Evolutionary conservation across 768 basidiomycete genomes (phyloP), one percentile per base, ranked within the genome.

Genomic region (Xanthoconium stramineum): DNA sequence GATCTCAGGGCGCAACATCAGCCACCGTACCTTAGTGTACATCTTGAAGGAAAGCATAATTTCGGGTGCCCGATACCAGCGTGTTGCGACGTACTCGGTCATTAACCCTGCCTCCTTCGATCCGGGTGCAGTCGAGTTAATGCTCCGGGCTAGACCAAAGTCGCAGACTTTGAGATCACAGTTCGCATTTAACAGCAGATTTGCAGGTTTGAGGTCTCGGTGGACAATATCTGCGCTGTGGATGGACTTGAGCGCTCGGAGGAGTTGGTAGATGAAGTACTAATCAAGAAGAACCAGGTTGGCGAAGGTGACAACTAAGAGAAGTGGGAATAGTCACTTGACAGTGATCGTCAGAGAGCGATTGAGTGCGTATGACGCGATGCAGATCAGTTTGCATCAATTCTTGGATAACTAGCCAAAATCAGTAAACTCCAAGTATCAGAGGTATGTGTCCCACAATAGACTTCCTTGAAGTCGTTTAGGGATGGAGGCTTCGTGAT

Each of bases 31-130:
- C 77, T 86, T 86, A 54, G 85, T 86, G 68, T 88, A 88, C 84
- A 88, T 88, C 75, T 92, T 91, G 83, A 94, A 94, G 4, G 88
- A 91, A 50, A 94, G 78, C 93, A 96, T 96, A 68, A 95, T 93
- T 72, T 96, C 94, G 0, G 92, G 92, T 0, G 94, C 93, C 47
- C 91, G 84, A 69, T 94, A 96, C 93, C 91, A 95, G 52, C 93
- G 76, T 50, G 94, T 95, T 3, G 93, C 92, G 51, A 96, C 93
- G 64, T 91, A 92, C 74, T 89, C 88, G 24, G 86, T 87, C 86
- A 88, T 86, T 56, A 86, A 67, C 3, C 86, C 85, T 24, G 78
- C 75, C 63, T 88, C 86, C 69, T 85, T 85, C 19, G 81, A 81
- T 32, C 77, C 77, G 5, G 78, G 67, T 10, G 78, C 72, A 42